A percentile compares a stretch with the other conserved stretches of the same genome.
Evolutionary conservation across 2,329 filamentous ascomycete species (phyloP).

Genomic region (Penicillium polonicum): DNA sequence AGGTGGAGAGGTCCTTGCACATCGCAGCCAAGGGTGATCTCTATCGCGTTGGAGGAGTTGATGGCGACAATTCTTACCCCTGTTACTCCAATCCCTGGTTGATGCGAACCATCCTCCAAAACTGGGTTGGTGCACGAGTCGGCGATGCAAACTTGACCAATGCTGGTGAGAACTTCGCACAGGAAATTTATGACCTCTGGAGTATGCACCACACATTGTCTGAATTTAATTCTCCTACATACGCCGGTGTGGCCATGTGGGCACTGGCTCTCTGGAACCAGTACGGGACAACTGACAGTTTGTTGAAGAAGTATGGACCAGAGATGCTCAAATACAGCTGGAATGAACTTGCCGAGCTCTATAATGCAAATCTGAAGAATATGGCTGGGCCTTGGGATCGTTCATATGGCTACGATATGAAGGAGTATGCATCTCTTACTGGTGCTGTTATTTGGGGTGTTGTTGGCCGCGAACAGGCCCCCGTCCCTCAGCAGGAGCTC

Average conservation of each 20-base stretch:
- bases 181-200: constrained; percentile 58
- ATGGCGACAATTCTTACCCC: constrained; percentile 62
- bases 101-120: constrained; percentile 62
- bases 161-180: constrained; percentile 57
- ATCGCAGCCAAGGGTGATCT: constrained; percentile 59
- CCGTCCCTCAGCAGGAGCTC: constrained; percentile 41
- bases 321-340: constrained; percentile 56
- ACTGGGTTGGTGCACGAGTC: constrained; percentile 57
- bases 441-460: constrained; percentile 60
- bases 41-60: constrained; percentile 61
- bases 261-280: constrained; percentile 60
- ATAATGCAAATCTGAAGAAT: constrained; percentile 60
- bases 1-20: constrained; percentile 55
- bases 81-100: constrained; percentile 61
- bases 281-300: constrained; percentile 55
- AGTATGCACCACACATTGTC: constrained; percentile 56
- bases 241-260: constrained; percentile 61
- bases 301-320: constrained; percentile 54
- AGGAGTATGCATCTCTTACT: constrained; percentile 59
- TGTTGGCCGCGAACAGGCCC: constrained; percentile 23
- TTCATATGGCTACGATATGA: constrained; percentile 64
- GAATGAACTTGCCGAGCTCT: constrained; percentile 53
- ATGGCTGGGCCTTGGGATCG: constrained; percentile 66
- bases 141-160: constrained; percentile 60
- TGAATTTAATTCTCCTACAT: constrained; percentile 64